Percentiles rank a stretch among this genome's conserved stretches.
These are phyloP conservation scores for Pseudogymnoascus sp. DNA, from an alignment of 2,329 filamentous ascomycete genomes.

Conservation along the genomic window DNA sequence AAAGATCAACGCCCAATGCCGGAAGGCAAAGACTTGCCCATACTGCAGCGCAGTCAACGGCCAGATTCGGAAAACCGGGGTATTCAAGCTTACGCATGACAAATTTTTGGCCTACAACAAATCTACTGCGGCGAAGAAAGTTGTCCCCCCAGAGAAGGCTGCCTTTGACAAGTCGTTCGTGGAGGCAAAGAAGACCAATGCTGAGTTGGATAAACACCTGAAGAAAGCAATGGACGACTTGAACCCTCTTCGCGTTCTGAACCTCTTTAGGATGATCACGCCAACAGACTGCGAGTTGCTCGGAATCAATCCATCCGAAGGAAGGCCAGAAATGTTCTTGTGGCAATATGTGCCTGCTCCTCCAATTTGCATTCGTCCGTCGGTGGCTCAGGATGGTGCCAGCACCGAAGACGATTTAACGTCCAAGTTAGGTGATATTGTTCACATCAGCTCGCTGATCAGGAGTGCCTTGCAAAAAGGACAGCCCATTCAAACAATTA, in stretches of 20 bases:
- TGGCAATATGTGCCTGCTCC: constrained; percentile 96
- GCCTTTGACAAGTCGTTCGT: constrained; percentile 80
- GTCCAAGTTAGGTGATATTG: constrained; percentile 92
- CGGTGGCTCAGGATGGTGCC: constrained; percentile 83
- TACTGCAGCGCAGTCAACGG: constrained; percentile 79
- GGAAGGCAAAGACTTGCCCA: constrained; percentile 75
- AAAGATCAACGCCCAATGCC: constrained; percentile 79
- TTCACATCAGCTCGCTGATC: constrained; percentile 83
- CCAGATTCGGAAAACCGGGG: constrained; percentile 81
- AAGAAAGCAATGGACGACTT: constrained; percentile 91
- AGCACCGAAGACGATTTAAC: constrained; percentile 97
- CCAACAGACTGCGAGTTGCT: constrained; percentile 83
- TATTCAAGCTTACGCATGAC: constrained; percentile 91
- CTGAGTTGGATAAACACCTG: constrained; percentile 82
- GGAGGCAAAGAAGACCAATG: constrained; percentile 66
- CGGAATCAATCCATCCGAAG: constrained; percentile 77
- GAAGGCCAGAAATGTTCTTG: constrained; percentile 90
- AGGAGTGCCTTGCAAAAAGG: constrained; percentile 74
- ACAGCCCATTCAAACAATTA: constrained; percentile 76
- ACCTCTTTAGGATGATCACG: constrained; percentile 82
- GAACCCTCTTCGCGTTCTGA: constrained; percentile 79
- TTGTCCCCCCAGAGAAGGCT: constrained; percentile 70
- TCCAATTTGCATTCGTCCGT: constrained; percentile 87
- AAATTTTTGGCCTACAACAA: constrained; percentile 83
- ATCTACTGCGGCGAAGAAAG: constrained; percentile 78